phyloP scores from a whole-genome alignment of 2,329 filamentous ascomycete species.

The Zalaria sp. region DNA sequence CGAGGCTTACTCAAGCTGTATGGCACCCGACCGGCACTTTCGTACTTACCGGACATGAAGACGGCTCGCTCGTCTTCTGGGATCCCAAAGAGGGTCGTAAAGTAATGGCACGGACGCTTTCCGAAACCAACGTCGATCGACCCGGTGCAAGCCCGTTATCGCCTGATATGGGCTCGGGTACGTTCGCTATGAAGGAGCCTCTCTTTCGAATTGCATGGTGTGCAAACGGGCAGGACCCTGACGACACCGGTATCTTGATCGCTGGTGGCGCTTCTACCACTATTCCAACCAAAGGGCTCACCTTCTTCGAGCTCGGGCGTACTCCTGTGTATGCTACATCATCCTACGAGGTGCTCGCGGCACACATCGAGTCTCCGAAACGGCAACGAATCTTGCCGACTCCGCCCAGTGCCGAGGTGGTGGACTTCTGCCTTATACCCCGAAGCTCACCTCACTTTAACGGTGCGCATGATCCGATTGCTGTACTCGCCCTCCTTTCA shows the following conservation, averaged over 20 bases:
- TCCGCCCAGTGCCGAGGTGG: slow-evolving; percentile 61
- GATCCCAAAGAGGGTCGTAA: slow-evolving; percentile 78
- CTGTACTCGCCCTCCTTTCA: slow-evolving; percentile 61
- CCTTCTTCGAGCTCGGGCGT: slow-evolving; percentile 75
- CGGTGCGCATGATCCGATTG: slow-evolving; percentile 82
- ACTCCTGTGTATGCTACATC: slow-evolving; percentile 88
- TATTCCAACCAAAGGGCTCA: slow-evolving; percentile 59
- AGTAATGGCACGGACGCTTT: slow-evolving; percentile 68
- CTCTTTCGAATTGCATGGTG: slow-evolving; percentile 80
- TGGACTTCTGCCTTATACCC: slow-evolving; percentile 73
- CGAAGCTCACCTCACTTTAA: slow-evolving; percentile 71
- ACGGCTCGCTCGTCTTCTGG: slow-evolving; percentile 88
- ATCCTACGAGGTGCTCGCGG: slow-evolving; percentile 67
- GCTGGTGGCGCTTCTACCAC: slow-evolving; percentile 64
- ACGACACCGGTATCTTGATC: slow-evolving; percentile 80
- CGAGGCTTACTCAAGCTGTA: slow-evolving; percentile 64
- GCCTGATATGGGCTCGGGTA: slow-evolving; percentile 25
- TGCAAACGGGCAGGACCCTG: slow-evolving; percentile 70
- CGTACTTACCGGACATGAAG: slow-evolving; percentile 73
- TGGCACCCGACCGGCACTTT: slow-evolving; percentile 96
- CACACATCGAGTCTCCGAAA: slow-evolving; percentile 67
- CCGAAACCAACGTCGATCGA: slow-evolving; percentile 59
- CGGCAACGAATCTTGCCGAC: slow-evolving; percentile 56
- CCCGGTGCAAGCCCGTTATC: slow-evolving; percentile 26
- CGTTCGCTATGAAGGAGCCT: slow-evolving; percentile 52